Percentiles rank a stretch among this genome's conserved stretches.
Evolutionary conservation across 192 early-diverging fungal species (phyloP).

Genomic region (Geosiphon pyriformis): DNA sequence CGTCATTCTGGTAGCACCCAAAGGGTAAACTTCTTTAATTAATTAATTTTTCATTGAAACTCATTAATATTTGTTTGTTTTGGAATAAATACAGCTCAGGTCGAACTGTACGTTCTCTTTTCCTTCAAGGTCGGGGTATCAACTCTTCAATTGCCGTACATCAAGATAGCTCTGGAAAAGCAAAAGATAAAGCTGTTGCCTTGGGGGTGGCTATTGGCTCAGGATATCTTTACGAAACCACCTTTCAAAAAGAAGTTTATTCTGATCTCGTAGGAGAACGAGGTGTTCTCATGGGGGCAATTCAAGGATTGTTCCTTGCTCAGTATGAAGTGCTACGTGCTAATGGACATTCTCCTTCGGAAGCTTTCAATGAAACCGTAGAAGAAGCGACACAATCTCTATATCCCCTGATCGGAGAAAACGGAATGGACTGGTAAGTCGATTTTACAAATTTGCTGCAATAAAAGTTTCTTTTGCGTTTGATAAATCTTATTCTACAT

Average conservation of each 20-base stretch:
- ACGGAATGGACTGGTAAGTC: conserved; percentile 76
- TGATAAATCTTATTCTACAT: background rate
- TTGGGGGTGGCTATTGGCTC: conserved; percentile 92
- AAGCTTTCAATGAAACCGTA: conserved; percentile 99
- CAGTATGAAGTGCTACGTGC: conserved; percentile 95
- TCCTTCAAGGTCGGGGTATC: conserved; percentile 95
- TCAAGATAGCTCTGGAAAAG: conserved; percentile 91
- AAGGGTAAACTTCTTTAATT: conserved; percentile 46
- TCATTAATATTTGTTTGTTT: conserved; percentile 2
- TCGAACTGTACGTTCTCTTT: conserved; percentile 89
- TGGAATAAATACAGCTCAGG: conserved; percentile 59
- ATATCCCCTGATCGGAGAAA: conserved; percentile 91
- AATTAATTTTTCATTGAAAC: conserved; percentile 8
- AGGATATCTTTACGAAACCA: conserved; percentile 97
- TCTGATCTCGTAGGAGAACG: conserved; percentile 96
- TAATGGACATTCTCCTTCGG: conserved; percentile 92
- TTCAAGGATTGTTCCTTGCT: conserved; percentile 92
- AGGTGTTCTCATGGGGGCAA: conserved; percentile 96
- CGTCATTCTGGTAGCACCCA: conserved; percentile 94
- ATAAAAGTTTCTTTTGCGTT: background rate
- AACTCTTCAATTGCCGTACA: conserved; percentile 95
- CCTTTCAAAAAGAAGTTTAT: conserved; percentile 94
- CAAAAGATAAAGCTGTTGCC: conserved; percentile 86
- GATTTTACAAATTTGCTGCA: background rate
- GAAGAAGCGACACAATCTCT: conserved; percentile 98